These are phyloP conservation scores for Polytrichum commune DNA, from an alignment of 225 moss, liverwort and hornwort species.

Conservation along the genomic window DNA sequence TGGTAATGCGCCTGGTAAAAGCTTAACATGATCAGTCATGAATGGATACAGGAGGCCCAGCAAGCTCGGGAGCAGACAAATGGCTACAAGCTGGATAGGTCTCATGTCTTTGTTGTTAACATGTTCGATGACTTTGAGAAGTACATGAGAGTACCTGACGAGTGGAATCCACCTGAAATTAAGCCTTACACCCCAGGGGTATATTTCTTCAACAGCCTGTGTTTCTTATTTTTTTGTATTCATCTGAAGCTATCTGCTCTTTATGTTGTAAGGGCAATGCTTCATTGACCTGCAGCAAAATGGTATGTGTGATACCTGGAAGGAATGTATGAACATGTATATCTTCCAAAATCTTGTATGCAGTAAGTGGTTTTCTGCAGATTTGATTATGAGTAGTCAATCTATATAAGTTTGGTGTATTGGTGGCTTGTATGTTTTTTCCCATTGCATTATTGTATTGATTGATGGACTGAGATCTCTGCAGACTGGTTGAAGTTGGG, in stretches of 20 bases:
- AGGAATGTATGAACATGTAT: background rate
- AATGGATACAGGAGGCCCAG: slow-evolving; percentile 72
- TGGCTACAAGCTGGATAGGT: slow-evolving; percentile 92
- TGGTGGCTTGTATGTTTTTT: background rate
- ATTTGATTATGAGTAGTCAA: background rate
- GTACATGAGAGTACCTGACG: slow-evolving; percentile 88
- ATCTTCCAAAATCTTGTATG: too few relatives aligned
- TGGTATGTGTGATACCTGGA: background rate
- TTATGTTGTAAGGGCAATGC: background rate
- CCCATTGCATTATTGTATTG: background rate
- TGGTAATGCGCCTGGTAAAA: too few relatives aligned
- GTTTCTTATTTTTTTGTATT: background rate
- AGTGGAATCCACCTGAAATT: slow-evolving; percentile 81
- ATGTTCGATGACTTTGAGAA: slow-evolving; percentile 99
- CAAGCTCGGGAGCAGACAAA: slow-evolving; percentile 96
- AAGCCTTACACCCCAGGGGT: slow-evolving; percentile 90
- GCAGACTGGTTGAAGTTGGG: background rate
- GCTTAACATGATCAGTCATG: background rate
- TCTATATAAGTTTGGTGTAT: background rate
- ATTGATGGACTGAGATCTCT: background rate
- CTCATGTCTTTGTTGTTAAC: slow-evolving; percentile 93
- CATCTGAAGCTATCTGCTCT: background rate
- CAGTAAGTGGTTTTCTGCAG: too few relatives aligned
- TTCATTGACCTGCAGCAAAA: background rate
- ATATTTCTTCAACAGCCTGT: background rate